A percentile compares a stretch with the other conserved stretches of the same genome.
These are phyloP conservation scores for Pseudocercospora fijiensis DNA, from an alignment of 2,329 filamentous ascomycete species.

Conservation along the genomic window DNA sequence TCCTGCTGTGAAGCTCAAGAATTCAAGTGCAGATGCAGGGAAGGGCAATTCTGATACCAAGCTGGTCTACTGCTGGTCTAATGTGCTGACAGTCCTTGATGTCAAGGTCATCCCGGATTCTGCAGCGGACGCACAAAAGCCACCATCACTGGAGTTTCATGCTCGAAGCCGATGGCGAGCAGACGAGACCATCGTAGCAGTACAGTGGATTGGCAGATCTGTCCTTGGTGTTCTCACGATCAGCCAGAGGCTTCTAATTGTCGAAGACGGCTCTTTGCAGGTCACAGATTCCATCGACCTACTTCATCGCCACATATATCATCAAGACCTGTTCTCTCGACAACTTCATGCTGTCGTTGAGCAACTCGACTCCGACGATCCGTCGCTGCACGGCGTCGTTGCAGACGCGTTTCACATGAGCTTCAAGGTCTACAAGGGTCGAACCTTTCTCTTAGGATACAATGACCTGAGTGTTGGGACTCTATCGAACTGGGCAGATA, in stretches of 20 bases:
- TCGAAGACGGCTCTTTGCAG: conserved; percentile 84
- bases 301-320: conserved; percentile 87
- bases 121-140: conserved; percentile 70
- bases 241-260: conserved; percentile 85
- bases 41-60: conserved; percentile 73
- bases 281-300: conserved; percentile 95
- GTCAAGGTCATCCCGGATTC: conserved; percentile 67
- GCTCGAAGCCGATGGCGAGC: conserved; percentile 86
- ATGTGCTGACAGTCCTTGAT: conserved; percentile 90
- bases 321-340: conserved; percentile 82
- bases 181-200: conserved; percentile 90
- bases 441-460: conserved; percentile 88
- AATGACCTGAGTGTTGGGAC: conserved; percentile 89
- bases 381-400: conserved; percentile 89
- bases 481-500: conserved; percentile 95
- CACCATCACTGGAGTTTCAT: conserved; percentile 74
- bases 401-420: conserved; percentile 99
- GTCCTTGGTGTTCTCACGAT: conserved; percentile 90
- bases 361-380: conserved; percentile 80
- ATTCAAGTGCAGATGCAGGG: conserved; percentile 55
- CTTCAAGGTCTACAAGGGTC: conserved; percentile 90
- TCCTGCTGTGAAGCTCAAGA: conserved; percentile 88
- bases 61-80: conserved; percentile 97
- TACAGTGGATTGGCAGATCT: conserved; percentile 94
- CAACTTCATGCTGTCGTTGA: conserved; percentile 85